A percentile compares a stretch with the other conserved stretches of the same genome.
These are phyloP conservation scores for Sporothrix pallida DNA, from an alignment of 2,329 filamentous ascomycete genomes.

Conservation along the genomic window DNA sequence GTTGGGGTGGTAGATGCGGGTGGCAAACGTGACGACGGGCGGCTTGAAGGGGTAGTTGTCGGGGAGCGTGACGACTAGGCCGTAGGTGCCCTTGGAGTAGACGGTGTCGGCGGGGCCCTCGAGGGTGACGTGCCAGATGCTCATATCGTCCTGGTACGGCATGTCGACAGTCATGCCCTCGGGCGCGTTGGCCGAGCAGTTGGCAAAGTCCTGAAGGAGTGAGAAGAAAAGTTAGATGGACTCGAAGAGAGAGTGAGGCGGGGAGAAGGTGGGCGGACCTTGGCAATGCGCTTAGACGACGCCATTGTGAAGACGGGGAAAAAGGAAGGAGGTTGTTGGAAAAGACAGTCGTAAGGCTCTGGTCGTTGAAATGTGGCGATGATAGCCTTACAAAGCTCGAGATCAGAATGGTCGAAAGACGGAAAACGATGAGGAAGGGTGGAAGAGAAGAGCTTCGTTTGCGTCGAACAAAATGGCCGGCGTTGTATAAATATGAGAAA, in stretches of 20 bases:
- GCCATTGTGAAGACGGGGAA: constrained; percentile 44
- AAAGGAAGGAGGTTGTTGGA: neutral
- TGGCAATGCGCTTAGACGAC: constrained; percentile 42
- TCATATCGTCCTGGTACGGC: constrained; percentile 54
- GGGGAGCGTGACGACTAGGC: constrained; percentile 74
- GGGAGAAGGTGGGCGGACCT: constrained; percentile 30
- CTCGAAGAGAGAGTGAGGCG: neutral
- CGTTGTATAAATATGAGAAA: neutral
- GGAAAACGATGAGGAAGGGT: no score
- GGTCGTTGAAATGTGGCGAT: no score
- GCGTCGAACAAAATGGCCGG: neutral
- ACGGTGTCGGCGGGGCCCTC: constrained; percentile 52
- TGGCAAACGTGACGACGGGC: constrained; percentile 77
- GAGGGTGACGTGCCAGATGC: constrained; percentile 59
- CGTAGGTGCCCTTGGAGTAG: constrained; percentile 73
- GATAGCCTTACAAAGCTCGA: no score
- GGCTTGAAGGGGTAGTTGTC: constrained; percentile 89
- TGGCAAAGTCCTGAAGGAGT: constrained; percentile 56
- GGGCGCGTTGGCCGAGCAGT: constrained; percentile 56
- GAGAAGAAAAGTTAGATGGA: neutral
- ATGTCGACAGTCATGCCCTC: constrained; percentile 55
- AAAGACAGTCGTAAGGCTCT: no score
- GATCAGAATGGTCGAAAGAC: no score
- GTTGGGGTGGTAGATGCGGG: constrained; percentile 96
- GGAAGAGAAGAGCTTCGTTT: neutral